Base-by-base conservation (phyloP, 2,329 filamentous ascomycete species). In the Pseudocercospora eumusae region DNA sequence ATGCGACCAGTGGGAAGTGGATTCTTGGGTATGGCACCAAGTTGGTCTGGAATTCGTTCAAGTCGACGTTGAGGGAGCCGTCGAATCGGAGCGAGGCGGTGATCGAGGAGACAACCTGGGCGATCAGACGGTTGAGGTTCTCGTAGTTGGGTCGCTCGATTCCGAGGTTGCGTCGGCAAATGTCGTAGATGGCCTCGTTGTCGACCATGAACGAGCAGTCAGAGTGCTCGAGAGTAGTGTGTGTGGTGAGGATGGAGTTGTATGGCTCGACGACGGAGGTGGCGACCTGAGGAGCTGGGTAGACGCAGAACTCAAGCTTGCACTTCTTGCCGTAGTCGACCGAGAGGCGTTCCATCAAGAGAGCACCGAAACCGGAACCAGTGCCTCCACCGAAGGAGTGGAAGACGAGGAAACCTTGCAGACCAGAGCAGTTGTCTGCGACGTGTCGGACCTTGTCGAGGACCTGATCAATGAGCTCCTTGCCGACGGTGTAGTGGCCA, bases 21-120 rank as follows among this genome's bases (percentile, higher is more conserved):
- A 99, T 99, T 83, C 93, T 92, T 69, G 93, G 93, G 83, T 98
- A 99, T 66, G 93, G 93, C 67, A 99, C 93, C 81, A 99, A 82
- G 86, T 99, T 99, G 82, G 93, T 99, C 87, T 99, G 93, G 91
- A 99, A 99, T 85, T 99, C 93, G 86, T 97, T 97, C 71, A 99
- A 83, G 80, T 99, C 93, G 82, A 99, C 95, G 83, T 99, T 99
- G 74, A 99, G 90, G 71, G 95, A 97, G 70, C 93, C 93, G 77
- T 98, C 93, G 82, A 98, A 99, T 77, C 93, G 93, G 75, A 99
- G 92, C 70, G 93, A 98, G 69, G 93, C 93, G 71, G 93, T 99
- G 81, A 98, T 98, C 74, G 93, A 98, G 58, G 93, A 97, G 73
- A 99, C 95, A 72, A 99, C 93, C 85, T 99, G 95, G 71, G 95